phyloP scores from a whole-genome alignment of 202 grass and related monocot genomes.

The Musa balbisiana region DNA sequence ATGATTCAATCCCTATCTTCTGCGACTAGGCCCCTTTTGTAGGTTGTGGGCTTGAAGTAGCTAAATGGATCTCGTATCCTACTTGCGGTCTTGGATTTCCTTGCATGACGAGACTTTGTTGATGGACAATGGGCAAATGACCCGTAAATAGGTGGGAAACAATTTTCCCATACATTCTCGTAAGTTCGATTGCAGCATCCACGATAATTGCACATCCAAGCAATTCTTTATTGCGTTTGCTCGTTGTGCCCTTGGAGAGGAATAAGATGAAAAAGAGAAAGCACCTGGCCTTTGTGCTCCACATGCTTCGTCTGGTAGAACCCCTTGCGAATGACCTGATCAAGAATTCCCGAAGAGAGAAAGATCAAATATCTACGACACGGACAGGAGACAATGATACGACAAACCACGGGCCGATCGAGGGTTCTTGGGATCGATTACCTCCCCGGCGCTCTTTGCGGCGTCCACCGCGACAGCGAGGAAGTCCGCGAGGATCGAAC shows the following conservation, averaged over 20 bases:
- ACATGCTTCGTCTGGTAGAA: constrained; percentile 87
- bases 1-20: too few species aligned
- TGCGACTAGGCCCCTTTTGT: too few species aligned
- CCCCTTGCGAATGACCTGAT: constrained; percentile 63
- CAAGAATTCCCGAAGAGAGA: background rate
- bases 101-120: too few species aligned
- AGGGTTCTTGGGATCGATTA: constrained; percentile 13
- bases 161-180: too few species aligned
- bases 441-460: constrained; percentile 73
- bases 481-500: constrained; percentile 33
- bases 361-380: background rate
- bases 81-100: background rate
- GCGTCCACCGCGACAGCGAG: constrained; percentile 57
- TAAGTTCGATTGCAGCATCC: constrained; percentile 4
- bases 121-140: too few species aligned
- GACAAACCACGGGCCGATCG: background rate
- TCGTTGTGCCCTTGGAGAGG: too few species aligned
- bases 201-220: background rate
- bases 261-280: background rate
- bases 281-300: constrained; percentile 95
- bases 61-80: background rate
- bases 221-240: background rate
- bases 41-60: too few species aligned
- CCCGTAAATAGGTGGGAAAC: too few species aligned
- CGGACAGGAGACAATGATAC: background rate